Evolutionary conservation across 345 rosid species (phyloP), one percentile per base, ranked within the genome.

Genomic region (Arabidopsis arenosa): DNA sequence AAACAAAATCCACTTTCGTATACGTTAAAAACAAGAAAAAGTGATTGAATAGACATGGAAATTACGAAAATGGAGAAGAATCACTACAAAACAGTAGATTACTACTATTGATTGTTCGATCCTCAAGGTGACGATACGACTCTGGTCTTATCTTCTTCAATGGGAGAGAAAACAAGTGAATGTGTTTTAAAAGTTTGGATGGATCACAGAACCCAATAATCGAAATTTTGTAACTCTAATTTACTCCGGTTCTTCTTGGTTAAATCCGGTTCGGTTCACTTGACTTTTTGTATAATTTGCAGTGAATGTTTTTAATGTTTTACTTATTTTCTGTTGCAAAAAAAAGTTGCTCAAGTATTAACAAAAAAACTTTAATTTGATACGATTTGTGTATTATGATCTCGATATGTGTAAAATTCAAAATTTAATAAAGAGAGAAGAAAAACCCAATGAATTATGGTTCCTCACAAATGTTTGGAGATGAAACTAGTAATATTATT

Each of bases 11-110:
- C 14, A 18, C 26, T 21, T 36, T 53, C 33, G 55, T 18, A 73
- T 62, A 74, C 56, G 65, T 55, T 54, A 23, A 58, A 65, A 65
- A 45, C 51, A 66, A 55, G 7, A 36, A 23, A 23, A 23, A 23
- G 26, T 23, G 2, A 23, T 23, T 23, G 2, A 23, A 23, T 23
- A 23, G 26, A 23, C 26, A 23, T 23, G 26, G 1, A 23, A 61
- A 39, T 72, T 62, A 30, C 6, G 61, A 72, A 43, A 48, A 15
- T 23, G 60, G 28, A 5, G 10, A 60, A 61, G 49, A 61, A 49
- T 61, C 32, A 40, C 9, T 6, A 49, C 59, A 48, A 36, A 69
- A 41, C 43, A 55, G 63, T 15, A 67, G 61, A 52, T 40, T 39
- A 53, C 37, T 23, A 10, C 55, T 68, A 23, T 23, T 23, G 53